These are phyloP conservation scores for Trematosphaeria pertusa DNA, from an alignment of 2,329 filamentous ascomycete species.

Conservation along the genomic window DNA sequence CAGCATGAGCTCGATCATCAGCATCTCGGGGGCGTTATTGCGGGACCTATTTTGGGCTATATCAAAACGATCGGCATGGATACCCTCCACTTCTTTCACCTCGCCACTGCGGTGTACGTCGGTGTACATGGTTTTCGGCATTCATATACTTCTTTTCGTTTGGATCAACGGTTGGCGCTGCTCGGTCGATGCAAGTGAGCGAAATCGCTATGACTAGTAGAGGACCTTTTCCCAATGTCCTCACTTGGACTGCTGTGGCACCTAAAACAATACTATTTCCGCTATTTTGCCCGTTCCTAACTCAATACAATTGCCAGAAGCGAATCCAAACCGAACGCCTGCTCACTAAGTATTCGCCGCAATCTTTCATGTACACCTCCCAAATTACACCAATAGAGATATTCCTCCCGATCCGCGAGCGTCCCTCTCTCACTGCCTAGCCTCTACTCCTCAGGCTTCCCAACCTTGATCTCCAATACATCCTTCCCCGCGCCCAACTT, in stretches of 20 bases:
- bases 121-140: background rate
- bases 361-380: too few species aligned
- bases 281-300: too few species aligned
- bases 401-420: background rate
- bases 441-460: conserved; percentile 24
- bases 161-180: too few species aligned
- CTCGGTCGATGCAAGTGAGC: too few species aligned
- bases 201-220: too few species aligned
- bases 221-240: too few species aligned
- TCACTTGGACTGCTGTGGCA: too few species aligned
- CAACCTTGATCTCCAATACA: conserved; percentile 43
- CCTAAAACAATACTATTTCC: too few species aligned
- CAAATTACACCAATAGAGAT: too few species aligned
- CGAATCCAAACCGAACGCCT: too few species aligned
- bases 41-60: background rate
- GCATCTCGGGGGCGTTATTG: background rate
- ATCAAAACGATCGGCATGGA: background rate
- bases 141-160: background rate
- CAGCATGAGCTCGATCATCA: background rate
- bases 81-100: conserved; percentile 40
- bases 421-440: background rate
- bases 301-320: too few species aligned
- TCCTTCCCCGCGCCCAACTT: conserved; percentile 32
- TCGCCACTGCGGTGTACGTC: conserved; percentile 2
- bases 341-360: too few species aligned